Evolutionary conservation across 2,329 filamentous ascomycete species (phyloP).

Genomic region (Penicillium verrucosum): DNA sequence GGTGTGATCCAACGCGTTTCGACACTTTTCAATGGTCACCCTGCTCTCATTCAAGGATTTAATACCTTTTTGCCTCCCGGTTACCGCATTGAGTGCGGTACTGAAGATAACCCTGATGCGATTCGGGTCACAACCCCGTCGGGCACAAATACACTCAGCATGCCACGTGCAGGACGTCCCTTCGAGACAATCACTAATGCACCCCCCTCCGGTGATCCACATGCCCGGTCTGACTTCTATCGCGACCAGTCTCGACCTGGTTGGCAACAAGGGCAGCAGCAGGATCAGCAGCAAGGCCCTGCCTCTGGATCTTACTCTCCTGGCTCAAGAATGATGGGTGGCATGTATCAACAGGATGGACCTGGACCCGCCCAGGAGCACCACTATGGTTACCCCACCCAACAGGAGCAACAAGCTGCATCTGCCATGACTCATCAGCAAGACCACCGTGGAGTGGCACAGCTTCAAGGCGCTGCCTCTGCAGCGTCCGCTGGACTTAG

Average conservation of each 20-base stretch:
- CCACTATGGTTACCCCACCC: slow-evolving; percentile 43
- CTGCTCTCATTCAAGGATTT: slow-evolving; percentile 93
- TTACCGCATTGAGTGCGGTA: slow-evolving; percentile 93
- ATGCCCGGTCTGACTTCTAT: slow-evolving; percentile 39
- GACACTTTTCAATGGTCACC: slow-evolving; percentile 90
- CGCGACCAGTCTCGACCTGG: slow-evolving; percentile 37
- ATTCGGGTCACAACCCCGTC: slow-evolving; percentile 96
- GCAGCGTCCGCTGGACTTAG: slow-evolving; percentile 52
- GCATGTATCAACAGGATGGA: slow-evolving; percentile 37
- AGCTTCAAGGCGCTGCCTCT: slow-evolving; percentile 63
- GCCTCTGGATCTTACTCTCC: slow-evolving; percentile 42
- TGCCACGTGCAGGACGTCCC: slow-evolving; percentile 47
- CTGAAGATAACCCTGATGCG: slow-evolving; percentile 89
- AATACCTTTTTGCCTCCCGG: slow-evolving; percentile 96
- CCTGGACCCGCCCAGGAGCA: slow-evolving; percentile 42
- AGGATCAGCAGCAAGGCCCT: slow-evolving; percentile 30
- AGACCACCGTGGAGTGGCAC: slow-evolving; percentile 63
- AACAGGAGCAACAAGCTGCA: slow-evolving; percentile 48
- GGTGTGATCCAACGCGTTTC: slow-evolving; percentile 97
- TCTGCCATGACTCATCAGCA: slow-evolving; percentile 56
- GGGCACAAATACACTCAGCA: slow-evolving; percentile 92
- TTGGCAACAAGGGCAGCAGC: slow-evolving; percentile 38
- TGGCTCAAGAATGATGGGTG: slow-evolving; percentile 37
- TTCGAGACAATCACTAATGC: slow-evolving; percentile 35
- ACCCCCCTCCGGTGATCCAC: slow-evolving; percentile 30